Percentiles rank a stretch among this genome's conserved stretches.
Evolutionary conservation across 768 basidiomycete genomes (phyloP).

Genomic region (Auricularia auricula-judae): DNA sequence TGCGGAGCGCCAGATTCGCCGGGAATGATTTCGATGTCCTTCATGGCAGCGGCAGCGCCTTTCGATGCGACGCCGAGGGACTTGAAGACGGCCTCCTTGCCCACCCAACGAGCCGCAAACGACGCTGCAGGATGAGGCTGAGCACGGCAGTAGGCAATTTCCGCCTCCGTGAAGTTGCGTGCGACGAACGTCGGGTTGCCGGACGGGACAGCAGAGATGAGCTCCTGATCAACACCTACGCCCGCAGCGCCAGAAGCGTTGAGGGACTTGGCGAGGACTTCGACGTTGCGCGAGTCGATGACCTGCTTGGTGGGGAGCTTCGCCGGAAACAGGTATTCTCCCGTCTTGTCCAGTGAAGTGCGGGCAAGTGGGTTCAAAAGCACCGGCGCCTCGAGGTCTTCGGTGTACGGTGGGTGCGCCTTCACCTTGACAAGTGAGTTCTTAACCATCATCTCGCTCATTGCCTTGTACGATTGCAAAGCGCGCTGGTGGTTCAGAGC

Average conservation of each 20-base stretch:
- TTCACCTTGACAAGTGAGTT: conserved; percentile 92
- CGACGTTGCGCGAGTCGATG: conserved; percentile 56
- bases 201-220: conserved; percentile 87
- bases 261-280: conserved; percentile 47
- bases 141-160: conserved; percentile 74
- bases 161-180: conserved; percentile 88
- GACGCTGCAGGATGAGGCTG: conserved; percentile 84
- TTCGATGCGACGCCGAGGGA: conserved; percentile 81
- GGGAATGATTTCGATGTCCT: conserved; percentile 91
- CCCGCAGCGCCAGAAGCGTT: conserved; percentile 43
- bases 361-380: conserved; percentile 89
- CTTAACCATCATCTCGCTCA: conserved; percentile 93
- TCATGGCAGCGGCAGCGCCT: conserved; percentile 91
- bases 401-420: conserved; percentile 78
- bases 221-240: conserved; percentile 86
- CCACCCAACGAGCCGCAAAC: conserved; percentile 94
- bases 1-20: conserved; percentile 67
- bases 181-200: conserved; percentile 76
- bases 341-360: conserved; percentile 75
- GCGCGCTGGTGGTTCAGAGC: conserved; percentile 54
- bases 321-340: conserved; percentile 70
- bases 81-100: conserved; percentile 97
- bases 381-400: conserved; percentile 77
- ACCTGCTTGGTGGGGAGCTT: conserved; percentile 42
- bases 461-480: conserved; percentile 70